Evolutionary conservation across 192 early-diverging fungal species (phyloP).

Genomic region (Coemansia sp.): DNA sequence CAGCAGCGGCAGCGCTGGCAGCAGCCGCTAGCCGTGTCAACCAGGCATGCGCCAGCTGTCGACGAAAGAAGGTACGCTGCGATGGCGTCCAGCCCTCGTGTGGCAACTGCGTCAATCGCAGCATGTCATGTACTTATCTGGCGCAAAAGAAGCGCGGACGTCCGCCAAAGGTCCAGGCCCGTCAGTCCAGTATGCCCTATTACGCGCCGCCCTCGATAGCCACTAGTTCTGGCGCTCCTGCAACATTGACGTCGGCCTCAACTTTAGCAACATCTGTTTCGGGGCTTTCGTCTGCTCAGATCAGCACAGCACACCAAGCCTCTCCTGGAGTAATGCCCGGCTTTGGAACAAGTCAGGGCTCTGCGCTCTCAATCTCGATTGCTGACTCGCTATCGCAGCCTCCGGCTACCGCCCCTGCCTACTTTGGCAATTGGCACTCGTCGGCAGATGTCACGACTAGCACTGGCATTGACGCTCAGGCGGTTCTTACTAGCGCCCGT

Average conservation of each 20-base stretch:
- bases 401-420: conserved; percentile 1
- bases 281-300: conserved; percentile 1
- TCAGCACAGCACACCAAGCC: not conserved
- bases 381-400: not conserved
- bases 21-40: conserved; percentile 29
- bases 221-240: conserved; percentile 6
- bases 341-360: conserved; percentile 1
- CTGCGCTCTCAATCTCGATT: not conserved
- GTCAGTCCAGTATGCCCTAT: conserved; percentile 17
- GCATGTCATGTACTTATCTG: conserved; percentile 46
- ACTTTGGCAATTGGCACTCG: conserved; percentile 12
- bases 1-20: conserved; percentile 4
- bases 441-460: not conserved
- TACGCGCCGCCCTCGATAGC: conserved; percentile 8
- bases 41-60: conserved; percentile 58
- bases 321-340: not conserved
- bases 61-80: conserved; percentile 60
- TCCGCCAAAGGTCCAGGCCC: conserved; percentile 42
- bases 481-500: not conserved
- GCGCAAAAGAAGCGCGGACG: conserved; percentile 55
- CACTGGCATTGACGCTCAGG: not conserved
- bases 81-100: conserved; percentile 58
- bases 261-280: not conserved
- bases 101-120: conserved; percentile 50
- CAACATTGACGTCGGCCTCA: conserved; percentile 1